phyloP scores from a whole-genome alignment of 176 grass and related monocot species.

The Cocos nucifera region DNA sequence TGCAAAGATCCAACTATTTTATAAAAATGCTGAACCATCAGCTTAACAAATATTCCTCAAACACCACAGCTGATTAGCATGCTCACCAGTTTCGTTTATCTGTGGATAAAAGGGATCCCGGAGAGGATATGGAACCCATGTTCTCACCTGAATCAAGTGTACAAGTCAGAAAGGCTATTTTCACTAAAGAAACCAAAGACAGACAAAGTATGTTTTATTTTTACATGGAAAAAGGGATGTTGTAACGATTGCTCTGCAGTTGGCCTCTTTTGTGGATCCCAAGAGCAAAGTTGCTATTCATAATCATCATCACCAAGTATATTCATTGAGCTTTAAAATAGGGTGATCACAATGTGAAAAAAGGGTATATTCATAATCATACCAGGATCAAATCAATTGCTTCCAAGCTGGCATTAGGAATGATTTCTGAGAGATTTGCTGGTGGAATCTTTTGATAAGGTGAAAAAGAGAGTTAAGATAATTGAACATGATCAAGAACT shows the following conservation, averaged over 20 bases:
- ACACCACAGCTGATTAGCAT: too few relatives aligned
- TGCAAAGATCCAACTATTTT: constrained; percentile 16
- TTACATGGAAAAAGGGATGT: constrained; percentile 91
- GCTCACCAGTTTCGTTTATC: constrained; percentile 37
- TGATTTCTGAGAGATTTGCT: constrained; percentile 51
- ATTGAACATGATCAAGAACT: constrained; percentile 1
- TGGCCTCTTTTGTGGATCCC: constrained; percentile 76
- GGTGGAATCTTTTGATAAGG: constrained; percentile 36
- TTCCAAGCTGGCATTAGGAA: constrained; percentile 81
- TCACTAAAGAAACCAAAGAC: constrained; percentile 7
- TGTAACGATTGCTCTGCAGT: constrained; percentile 77
- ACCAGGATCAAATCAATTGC: constrained; percentile 88
- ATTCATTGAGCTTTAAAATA: not conserved
- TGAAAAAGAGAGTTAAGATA: constrained; percentile 19
- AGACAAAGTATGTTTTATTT: not conserved
- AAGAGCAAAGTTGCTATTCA: constrained; percentile 68
- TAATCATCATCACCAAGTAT: too few relatives aligned
- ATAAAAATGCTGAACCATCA: too few relatives aligned
- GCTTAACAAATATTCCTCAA: too few relatives aligned
- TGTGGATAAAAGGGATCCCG: constrained; percentile 28
- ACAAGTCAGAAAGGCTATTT: constrained; percentile 18
- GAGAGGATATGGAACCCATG: constrained; percentile 37
- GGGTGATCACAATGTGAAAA: not conserved
- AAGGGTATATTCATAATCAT: constrained; percentile 3
- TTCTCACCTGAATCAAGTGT: constrained; percentile 35